Base-by-base conservation (phyloP, 2,329 filamentous ascomycete species). In the Xylariaceae sp. region DNA sequence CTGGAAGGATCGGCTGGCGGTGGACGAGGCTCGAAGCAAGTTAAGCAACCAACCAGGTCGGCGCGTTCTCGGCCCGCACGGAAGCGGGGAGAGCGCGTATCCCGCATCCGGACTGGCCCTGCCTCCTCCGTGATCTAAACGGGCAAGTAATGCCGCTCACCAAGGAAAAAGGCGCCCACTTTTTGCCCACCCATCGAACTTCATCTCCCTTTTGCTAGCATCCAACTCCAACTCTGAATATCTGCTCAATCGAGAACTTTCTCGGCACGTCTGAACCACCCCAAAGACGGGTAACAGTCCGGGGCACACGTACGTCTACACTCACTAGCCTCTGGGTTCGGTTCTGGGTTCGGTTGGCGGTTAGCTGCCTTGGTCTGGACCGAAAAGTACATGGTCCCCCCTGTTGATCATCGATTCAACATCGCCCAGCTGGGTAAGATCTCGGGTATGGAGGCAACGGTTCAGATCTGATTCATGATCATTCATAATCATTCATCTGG, bases 61-160 rank as follows among this genome's bases (percentile, higher is more conserved):
- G 39, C 35, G 41, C 45, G 38, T 35, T 31, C 40, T 47, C 39
- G 45, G 45, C 33, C 42, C 42, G 42, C 15, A 40, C 42, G 39
- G 39, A 47, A 31, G 28, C 21, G 21, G 21, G 11, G 21, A n/a
- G n/a, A n/a, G 21, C 11, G 21, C 7, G 21, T 24, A 24, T 28
- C 36, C 42, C 33, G 26, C 27, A 31, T 40, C 45, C 39, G 42
- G 31, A 18, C n/a, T 28, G 31, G 28, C 29, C 27, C 19, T 14
- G 21, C 21, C 23, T 27, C 31, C 37, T 47, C 47, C 47, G 47
- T 43, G 41, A 45, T 36, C 47, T 3, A 47, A 50, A 46, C 44
- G 47, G 47, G 47, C 41, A 50, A 47, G 29, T 50, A 31, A 37
- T 37, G 33, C 44, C 41, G 46, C 36, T 31, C 5, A 11, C 21